Evolutionary conservation across 2,329 filamentous ascomycete genomes (phyloP).

Genomic region (Sporothrix variecibatus): DNA sequence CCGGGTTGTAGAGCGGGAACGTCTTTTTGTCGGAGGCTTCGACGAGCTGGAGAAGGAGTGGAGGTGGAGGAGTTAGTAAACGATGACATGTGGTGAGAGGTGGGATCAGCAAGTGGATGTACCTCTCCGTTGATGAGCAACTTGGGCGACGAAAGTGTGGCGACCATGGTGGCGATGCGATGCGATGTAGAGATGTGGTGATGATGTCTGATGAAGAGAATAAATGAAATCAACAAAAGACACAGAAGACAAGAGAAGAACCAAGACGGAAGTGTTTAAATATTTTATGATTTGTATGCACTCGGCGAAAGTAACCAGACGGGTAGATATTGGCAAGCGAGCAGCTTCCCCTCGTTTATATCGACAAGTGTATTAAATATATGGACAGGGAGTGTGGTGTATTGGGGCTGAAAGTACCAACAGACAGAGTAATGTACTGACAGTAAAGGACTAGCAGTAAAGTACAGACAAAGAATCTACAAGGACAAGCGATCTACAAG

Average conservation of each 20-base stretch:
- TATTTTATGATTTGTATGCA: neutral
- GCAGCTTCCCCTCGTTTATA: neutral
- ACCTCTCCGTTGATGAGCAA: conserved; percentile 56
- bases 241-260: neutral
- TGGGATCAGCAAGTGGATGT: neutral
- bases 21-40: conserved; percentile 48
- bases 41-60: conserved; percentile 41
- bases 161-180: conserved; percentile 20
- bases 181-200: neutral
- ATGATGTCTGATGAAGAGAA: neutral
- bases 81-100: neutral
- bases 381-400: neutral
- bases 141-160: conserved; percentile 35
- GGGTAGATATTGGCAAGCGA: neutral
- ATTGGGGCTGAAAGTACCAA: neutral
- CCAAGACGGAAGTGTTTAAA: neutral
- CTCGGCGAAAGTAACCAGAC: neutral
- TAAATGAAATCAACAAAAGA: neutral
- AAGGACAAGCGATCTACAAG: too few species aligned
- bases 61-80: neutral
- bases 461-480: neutral
- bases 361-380: neutral
- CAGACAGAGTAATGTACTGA: neutral
- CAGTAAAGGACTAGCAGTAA: too few species aligned
- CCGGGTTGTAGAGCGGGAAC: conserved; percentile 48